Evolutionary conservation across 257 asterid genomes (phyloP), one percentile per base, ranked within the genome.

Genomic region (Cynanchum wilfordii): DNA sequence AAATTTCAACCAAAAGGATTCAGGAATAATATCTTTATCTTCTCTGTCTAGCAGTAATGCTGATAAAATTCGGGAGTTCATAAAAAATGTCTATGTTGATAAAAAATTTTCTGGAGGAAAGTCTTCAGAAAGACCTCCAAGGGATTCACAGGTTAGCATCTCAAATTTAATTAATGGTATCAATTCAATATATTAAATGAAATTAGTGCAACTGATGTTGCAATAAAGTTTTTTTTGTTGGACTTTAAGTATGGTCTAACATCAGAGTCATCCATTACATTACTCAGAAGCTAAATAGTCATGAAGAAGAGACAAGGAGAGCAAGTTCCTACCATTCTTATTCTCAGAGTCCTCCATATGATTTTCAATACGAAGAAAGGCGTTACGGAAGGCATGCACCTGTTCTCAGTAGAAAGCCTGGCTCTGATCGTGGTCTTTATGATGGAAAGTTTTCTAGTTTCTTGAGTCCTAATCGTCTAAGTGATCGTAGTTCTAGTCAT

Each of bases 301-400:
- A 78, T 57, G 95, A 86, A 78, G 96, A 88, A 44, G 95, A 89
- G 73, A 81, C 79, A 33, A 89, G 97, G 87, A 83, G 97, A 74
- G 97, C 98, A 78, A 94, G 96, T 84, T 94, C 98, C 55, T 94
- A 91, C 78, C 98, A 94, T 82, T 94, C 98, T 74, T 91, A 78
- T 83, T 94, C 98, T 67, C 98, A 91, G 85, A 94, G 98, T 78
- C 98, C 98, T 5, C 97, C 98, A 12, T 91, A 94, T 85, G 98
- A 94, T 86, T 94, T 91, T 80, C 97, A 94, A 75, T 94, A 94
- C 77, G 98, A 94, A 86, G 96, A 94, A 81, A 87, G 97, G 47
- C 89, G 86, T 56, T 89, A 88, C 71, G 97, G 98, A 79, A 94
- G 84, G 73, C 89, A 80, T 73, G 87, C 89, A 44, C 88, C 90